Base-by-base conservation (phyloP, 78 protist species). In the Tieghemostelium lacteum region DNA sequence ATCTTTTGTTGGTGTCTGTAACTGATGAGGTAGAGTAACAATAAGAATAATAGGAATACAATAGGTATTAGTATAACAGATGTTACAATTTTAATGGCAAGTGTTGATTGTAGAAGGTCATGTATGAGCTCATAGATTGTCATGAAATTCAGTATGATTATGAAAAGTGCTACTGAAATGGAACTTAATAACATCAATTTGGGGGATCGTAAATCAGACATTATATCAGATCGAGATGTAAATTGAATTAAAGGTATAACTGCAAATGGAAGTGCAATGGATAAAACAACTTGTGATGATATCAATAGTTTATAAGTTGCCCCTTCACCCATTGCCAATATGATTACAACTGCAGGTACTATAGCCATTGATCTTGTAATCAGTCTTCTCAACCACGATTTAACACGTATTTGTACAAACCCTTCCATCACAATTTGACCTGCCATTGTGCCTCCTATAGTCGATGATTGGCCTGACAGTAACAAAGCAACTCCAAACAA, bases 351-450 rank as follows among this genome's bases (percentile, higher is more conserved):
- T 1, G 95, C 74, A 0, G 97, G 96, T 10, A 96, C 17, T 1
- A 95, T 93, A n/a, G 96, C 96, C 3, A 96, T 24, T 14, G 78
- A 7, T 6, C 97, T 65, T 1, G 97, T 95, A 31, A 87, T 7
- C 20, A 96, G 19, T 72, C 76, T 60, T 31, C 97, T 70, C 29
- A 72, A 7, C 97, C 96, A 94, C 22, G 94, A 88, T n/a, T 31
- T 20, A 26, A 96, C 14, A 34, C 57, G 34, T 33, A 96, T 26
- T 2, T 96, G 71, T 22, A 95, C 49, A 39, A 95, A 95, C 0
- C 97, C 96, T 19, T 94, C 73, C 97, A 96, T 96, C 39, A 95
- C 95, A 60, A 94, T 83, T 75, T 94, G 95, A 24, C 97, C 97
- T 14, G 96, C 83, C 55, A 74, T 74, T 36, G 95, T 93, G 54